Percentiles rank a stretch among this genome's conserved stretches.
phyloP scores from a whole-genome alignment of 768 basidiomycete species.

The Naganishia friedmannii region DNA sequence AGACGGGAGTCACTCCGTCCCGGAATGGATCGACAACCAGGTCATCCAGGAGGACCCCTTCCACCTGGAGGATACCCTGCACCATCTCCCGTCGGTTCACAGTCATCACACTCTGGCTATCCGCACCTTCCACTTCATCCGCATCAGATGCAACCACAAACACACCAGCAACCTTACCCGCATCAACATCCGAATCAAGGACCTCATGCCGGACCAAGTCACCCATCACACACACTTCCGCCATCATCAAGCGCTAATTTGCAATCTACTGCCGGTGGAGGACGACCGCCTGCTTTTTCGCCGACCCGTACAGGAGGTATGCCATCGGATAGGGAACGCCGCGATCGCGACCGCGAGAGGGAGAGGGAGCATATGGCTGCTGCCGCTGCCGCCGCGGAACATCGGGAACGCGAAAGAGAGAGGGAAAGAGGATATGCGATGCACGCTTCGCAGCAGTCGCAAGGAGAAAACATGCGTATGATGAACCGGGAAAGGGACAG shows the following conservation, averaged over 20 bases:
- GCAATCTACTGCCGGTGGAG: neutral
- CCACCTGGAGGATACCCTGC: neutral
- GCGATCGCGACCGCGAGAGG: neutral
- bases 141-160: neutral
- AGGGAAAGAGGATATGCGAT: constrained; percentile 30
- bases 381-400: neutral
- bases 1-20: constrained; percentile 13
- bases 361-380: constrained; percentile 3
- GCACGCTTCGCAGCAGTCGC: constrained; percentile 29
- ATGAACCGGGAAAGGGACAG: constrained; percentile 45
- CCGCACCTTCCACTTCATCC: neutral
- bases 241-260: neutral
- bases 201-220: neutral
- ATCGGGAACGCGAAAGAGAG: constrained; percentile 31
- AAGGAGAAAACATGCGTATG: constrained; percentile 44
- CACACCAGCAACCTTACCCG: neutral
- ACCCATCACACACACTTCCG: neutral
- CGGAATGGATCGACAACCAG: neutral
- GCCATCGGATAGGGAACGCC: neutral
- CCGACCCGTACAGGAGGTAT: neutral
- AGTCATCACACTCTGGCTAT: neutral
- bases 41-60: neutral
- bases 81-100: neutral
- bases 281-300: neutral
- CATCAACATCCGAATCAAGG: neutral